phyloP scores from a whole-genome alignment of 148 eudicot genomes.

The Cornus florida region DNA sequence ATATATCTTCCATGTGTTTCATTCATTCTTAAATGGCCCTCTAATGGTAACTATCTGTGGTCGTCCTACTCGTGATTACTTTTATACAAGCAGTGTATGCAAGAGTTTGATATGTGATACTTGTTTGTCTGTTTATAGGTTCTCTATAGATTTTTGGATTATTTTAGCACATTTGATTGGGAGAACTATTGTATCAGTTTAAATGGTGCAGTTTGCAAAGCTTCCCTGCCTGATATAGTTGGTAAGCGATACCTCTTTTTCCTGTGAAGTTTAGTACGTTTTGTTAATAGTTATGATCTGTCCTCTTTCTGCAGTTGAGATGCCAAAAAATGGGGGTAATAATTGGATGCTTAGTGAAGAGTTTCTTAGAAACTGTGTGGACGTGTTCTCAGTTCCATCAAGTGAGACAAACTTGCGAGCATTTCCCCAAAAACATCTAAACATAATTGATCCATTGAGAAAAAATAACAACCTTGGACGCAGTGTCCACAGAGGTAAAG shows the following conservation, averaged over 20 bases:
- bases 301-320: conserved; percentile 34
- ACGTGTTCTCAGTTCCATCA: conserved; percentile 44
- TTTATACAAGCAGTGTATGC: neutral
- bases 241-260: conserved; percentile 33
- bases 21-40: conserved; percentile 58
- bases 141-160: conserved; percentile 57
- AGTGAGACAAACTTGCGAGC: conserved; percentile 28
- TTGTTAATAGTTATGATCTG: neutral
- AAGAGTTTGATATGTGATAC: neutral
- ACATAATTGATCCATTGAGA: conserved; percentile 61
- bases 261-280: neutral
- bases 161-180: conserved; percentile 64
- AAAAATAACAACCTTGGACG: conserved; percentile 68
- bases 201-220: conserved; percentile 56
- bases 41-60: conserved; percentile 35
- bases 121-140: conserved; percentile 33
- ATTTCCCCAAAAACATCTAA: conserved; percentile 44
- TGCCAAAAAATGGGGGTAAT: conserved; percentile 21
- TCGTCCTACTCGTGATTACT: neutral
- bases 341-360: conserved; percentile 39
- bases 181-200: conserved; percentile 62
- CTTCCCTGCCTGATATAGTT: conserved; percentile 46
- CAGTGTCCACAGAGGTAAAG: conserved; percentile 57
- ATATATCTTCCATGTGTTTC: conserved; percentile 52
- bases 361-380: conserved; percentile 41